Conservation (phyloP, 495 filamentous ascomycete species). For the Podospora australis region DNA sequence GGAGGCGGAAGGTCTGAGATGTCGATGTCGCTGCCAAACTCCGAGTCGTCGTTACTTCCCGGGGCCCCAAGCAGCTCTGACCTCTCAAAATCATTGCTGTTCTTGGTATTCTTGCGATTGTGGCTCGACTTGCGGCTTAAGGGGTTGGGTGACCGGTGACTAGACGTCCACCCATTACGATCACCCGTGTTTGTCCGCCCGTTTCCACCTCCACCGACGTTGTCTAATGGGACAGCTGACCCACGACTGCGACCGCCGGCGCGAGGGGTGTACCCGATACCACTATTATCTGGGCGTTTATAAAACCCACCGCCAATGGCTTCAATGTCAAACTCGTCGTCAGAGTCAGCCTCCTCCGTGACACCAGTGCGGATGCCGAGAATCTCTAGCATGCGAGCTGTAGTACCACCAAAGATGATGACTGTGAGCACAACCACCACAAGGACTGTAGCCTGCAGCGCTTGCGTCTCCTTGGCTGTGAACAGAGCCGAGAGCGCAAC, state of each 20-base stretch:
- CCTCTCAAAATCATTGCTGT: constrained; percentile 51
- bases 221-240: constrained; percentile 49
- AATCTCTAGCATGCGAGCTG: constrained; percentile 97
- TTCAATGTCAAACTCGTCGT: constrained; percentile 98
- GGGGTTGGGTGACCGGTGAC: constrained; percentile 43
- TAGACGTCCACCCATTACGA: constrained; percentile 44
- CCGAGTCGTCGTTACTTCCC: constrained; percentile 55
- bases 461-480: constrained; percentile 65
- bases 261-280: constrained; percentile 69
- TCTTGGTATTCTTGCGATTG: constrained; percentile 41
- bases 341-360: constrained; percentile 90
- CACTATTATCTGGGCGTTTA: constrained; percentile 58
- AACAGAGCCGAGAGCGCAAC: constrained; percentile 93
- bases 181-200: constrained; percentile 26
- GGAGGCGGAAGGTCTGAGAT: constrained; percentile 55
- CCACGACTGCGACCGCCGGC: constrained; percentile 32
- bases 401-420: constrained; percentile 97
- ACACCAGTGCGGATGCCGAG: constrained; percentile 90
- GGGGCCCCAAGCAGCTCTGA: constrained; percentile 53
- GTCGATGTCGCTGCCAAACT: constrained; percentile 58
- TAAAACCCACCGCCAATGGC: constrained; percentile 68
- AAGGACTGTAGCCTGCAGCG: constrained; percentile 82
- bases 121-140: constrained; percentile 36
- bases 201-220: constrained; percentile 34
- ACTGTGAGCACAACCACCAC: constrained; percentile 97